A percentile compares a stretch with the other conserved stretches of the same genome.
Conservation (phyloP, 1,284 basidiomycete genomes). For the Ganoderma meredithae region DNA sequence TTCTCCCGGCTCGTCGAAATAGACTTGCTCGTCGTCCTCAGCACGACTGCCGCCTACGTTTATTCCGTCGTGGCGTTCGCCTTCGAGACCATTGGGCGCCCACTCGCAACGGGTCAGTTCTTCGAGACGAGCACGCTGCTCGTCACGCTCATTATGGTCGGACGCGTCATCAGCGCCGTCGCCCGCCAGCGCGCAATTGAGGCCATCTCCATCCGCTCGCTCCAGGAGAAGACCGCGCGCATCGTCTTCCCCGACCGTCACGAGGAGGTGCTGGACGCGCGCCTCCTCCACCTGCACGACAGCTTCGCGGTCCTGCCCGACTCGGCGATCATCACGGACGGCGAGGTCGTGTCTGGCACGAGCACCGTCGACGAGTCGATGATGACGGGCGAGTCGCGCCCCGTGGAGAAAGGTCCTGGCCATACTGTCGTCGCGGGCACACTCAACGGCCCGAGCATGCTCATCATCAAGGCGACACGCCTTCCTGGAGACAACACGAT, state of each 20-base stretch:
- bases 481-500: constrained; percentile 53
- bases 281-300: constrained; percentile 50
- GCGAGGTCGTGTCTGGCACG: constrained; percentile 47
- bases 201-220: constrained; percentile 43
- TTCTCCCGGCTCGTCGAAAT: constrained; percentile 51
- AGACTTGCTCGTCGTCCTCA: constrained; percentile 50
- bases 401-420: constrained; percentile 47
- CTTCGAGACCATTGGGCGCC: constrained; percentile 44
- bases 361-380: constrained; percentile 54
- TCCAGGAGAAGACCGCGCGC: constrained; percentile 45
- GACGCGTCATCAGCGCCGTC: constrained; percentile 49
- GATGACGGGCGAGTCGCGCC: constrained; percentile 53
- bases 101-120: constrained; percentile 46
- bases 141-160: constrained; percentile 53
- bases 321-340: constrained; percentile 51
- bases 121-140: constrained; percentile 57
- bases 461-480: constrained; percentile 48
- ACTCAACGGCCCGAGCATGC: constrained; percentile 44
- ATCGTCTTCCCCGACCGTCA: constrained; percentile 40
- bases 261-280: constrained; percentile 40
- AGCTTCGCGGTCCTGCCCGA: constrained; percentile 46
- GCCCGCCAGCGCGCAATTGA: constrained; percentile 49
- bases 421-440: constrained; percentile 51
- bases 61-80: constrained; percentile 54
- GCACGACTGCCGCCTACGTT: constrained; percentile 50